Conservation (phyloP, 345 rosid genomes). For the Dimocarpus longan region DNA sequence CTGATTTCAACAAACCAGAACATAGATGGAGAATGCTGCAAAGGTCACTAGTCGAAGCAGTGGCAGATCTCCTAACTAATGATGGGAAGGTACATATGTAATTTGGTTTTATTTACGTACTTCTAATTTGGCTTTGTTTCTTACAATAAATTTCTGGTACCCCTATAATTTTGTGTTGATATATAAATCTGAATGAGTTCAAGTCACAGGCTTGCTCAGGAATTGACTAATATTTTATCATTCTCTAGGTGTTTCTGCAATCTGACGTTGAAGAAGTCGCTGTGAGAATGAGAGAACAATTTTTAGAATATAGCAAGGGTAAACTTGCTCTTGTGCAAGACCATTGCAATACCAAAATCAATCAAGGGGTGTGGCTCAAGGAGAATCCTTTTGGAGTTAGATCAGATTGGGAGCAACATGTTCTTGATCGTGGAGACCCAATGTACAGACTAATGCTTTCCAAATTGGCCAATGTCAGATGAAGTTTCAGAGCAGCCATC, state of each 20-base stretch:
- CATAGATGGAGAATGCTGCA: constrained; percentile 74
- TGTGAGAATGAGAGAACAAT: constrained; percentile 52
- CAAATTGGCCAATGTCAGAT: constrained; percentile 21
- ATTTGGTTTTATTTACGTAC: neutral
- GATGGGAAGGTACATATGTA: constrained; percentile 55
- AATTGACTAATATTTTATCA: neutral
- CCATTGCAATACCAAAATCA: constrained; percentile 10
- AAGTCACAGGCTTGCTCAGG: constrained; percentile 2
- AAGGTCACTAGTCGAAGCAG: constrained; percentile 62
- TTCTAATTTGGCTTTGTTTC: neutral
- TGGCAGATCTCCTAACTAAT: constrained; percentile 50
- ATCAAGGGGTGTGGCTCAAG: constrained; percentile 42
- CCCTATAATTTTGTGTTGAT: neutral
- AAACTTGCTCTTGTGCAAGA: constrained; percentile 38
- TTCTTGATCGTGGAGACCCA: constrained; percentile 50
- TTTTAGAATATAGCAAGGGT: constrained; percentile 52
- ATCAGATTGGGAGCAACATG: constrained; percentile 77
- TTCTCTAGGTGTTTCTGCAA: constrained; percentile 61
- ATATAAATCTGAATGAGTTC: neutral
- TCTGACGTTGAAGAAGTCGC: constrained; percentile 65
- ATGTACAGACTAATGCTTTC: constrained; percentile 66
- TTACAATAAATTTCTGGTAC: neutral
- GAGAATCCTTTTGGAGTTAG: constrained; percentile 68
- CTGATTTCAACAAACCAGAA: constrained; percentile 64
- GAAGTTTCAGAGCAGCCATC: neutral